A percentile compares a stretch with the other conserved stretches of the same genome.
phyloP scores from a whole-genome alignment of 2,329 filamentous ascomycete genomes.

The Elsinoe batatas region DNA sequence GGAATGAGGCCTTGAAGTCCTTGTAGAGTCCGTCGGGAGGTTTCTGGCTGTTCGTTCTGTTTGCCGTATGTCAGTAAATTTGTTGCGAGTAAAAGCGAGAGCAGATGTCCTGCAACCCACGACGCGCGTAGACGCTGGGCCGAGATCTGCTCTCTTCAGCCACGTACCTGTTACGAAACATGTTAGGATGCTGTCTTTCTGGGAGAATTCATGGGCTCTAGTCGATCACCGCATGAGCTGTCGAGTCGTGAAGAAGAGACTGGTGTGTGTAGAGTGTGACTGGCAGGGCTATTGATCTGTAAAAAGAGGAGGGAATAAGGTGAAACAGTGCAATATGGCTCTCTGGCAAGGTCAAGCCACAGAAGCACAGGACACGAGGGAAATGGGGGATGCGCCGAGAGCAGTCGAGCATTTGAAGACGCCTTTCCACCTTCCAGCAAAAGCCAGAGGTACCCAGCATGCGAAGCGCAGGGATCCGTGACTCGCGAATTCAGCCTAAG shows the following conservation, averaged over 20 bases:
- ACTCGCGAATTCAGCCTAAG: conserved; percentile 12
- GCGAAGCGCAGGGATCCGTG: conserved; percentile 11
- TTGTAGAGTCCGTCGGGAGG: conserved; percentile 75
- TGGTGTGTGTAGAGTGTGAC: conserved; percentile 4
- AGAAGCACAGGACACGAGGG: conserved; percentile 10
- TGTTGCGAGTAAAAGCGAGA: neutral
- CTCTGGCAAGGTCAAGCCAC: conserved; percentile 12
- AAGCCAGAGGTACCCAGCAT: neutral
- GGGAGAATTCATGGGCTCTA: conserved; percentile 6
- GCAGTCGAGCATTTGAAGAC: conserved; percentile 9
- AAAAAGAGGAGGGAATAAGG: conserved; percentile 10
- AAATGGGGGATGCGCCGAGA: conserved; percentile 8
- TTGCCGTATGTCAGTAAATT: conserved; percentile 11
- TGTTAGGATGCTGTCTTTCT: conserved; percentile 23
- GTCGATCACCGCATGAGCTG: neutral
- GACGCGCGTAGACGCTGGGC: conserved; percentile 8
- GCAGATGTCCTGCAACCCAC: neutral
- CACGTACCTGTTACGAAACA: conserved; percentile 41
- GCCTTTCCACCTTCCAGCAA: neutral
- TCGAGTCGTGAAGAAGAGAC: conserved; percentile 15
- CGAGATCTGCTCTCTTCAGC: neutral
- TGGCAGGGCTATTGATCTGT: neutral
- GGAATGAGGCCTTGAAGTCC: conserved; percentile 75
- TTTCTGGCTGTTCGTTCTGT: conserved; percentile 70
- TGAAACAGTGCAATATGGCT: conserved; percentile 14